phyloP scores from a whole-genome alignment of 345 rosid species.

The Boechera retrofracta region DNA sequence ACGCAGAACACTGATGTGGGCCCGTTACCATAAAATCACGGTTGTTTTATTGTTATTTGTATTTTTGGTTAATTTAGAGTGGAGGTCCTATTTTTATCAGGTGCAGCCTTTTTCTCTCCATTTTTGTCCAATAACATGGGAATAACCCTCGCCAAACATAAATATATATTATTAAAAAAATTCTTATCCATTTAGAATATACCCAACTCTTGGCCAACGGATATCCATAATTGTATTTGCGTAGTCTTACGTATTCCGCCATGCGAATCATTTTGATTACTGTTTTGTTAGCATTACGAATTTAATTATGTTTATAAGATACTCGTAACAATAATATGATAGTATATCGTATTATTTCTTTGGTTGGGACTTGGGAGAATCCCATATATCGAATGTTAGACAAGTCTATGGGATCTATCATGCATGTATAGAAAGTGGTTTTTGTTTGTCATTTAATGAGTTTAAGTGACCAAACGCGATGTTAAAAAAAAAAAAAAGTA shows the following conservation, averaged over 20 bases:
- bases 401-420: too few relatives aligned
- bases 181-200: conserved; percentile 32
- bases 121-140: conserved; percentile 49
- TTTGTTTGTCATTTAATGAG: too few relatives aligned
- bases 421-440: too few relatives aligned
- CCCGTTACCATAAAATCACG: conserved; percentile 12
- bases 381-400: too few relatives aligned
- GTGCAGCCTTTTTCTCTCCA: conserved; percentile 34
- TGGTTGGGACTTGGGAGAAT: too few relatives aligned
- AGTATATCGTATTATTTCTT: too few relatives aligned
- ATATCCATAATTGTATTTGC: not conserved
- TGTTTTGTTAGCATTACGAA: too few relatives aligned
- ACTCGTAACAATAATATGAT: too few relatives aligned
- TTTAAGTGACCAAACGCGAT: too few relatives aligned
- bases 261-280: not conserved
- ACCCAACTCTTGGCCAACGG: conserved; percentile 25
- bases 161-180: not conserved
- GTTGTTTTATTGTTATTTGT: conserved; percentile 12
- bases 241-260: not conserved
- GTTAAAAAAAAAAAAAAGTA: too few relatives aligned
- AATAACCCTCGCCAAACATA: conserved; percentile 30
- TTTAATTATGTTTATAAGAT: too few relatives aligned
- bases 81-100: conserved; percentile 8
- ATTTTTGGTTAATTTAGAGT: conserved; percentile 18
- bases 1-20: conserved; percentile 32